A percentile compares a stretch with the other conserved stretches of the same genome.
Evolutionary conservation across 1,284 basidiomycete species (phyloP).

Genomic region (Pterulicium gracile): DNA sequence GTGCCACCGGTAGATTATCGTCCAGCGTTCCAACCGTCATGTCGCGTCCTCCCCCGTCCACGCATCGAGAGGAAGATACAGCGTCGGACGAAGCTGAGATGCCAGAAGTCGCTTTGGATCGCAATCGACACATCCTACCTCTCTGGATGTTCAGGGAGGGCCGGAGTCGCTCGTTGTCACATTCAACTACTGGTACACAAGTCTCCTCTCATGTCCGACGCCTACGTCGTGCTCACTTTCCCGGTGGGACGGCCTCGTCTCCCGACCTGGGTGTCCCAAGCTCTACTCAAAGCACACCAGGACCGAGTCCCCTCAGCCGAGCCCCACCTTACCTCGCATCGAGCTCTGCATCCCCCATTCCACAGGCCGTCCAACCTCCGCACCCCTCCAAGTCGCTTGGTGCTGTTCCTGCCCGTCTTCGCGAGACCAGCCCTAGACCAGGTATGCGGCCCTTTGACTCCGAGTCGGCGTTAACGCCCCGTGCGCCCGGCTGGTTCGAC

Average conservation of each 20-base stretch:
- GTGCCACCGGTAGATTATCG: conserved; percentile 19
- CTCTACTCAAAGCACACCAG: conserved; percentile 5
- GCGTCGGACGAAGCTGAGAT: conserved; percentile 62
- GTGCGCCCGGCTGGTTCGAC: conserved; percentile 50
- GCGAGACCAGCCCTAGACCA: conserved; percentile 17
- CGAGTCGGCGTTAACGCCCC: conserved; percentile 23
- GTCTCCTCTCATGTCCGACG: not conserved
- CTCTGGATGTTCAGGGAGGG: conserved; percentile 75
- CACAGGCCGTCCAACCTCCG: not conserved
- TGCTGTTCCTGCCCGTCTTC: conserved; percentile 17
- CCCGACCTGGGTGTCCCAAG: not conserved
- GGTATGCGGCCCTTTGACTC: conserved; percentile 27
- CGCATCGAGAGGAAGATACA: conserved; percentile 19
- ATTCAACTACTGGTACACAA: conserved; percentile 20
- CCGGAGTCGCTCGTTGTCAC: conserved; percentile 41
- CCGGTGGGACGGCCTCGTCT: not conserved
- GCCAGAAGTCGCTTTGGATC: conserved; percentile 85
- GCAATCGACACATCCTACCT: conserved; percentile 93
- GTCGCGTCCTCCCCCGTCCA: not conserved
- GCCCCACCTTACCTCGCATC: not conserved
- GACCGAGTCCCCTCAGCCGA: not conserved
- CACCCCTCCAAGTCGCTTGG: conserved; percentile 8
- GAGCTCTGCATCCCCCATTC: not conserved
- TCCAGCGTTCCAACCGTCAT: conserved; percentile 3
- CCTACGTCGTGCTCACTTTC: conserved; percentile 7